Conservation (phyloP, 257 asterid species). For the Penstemon newberryi region DNA sequence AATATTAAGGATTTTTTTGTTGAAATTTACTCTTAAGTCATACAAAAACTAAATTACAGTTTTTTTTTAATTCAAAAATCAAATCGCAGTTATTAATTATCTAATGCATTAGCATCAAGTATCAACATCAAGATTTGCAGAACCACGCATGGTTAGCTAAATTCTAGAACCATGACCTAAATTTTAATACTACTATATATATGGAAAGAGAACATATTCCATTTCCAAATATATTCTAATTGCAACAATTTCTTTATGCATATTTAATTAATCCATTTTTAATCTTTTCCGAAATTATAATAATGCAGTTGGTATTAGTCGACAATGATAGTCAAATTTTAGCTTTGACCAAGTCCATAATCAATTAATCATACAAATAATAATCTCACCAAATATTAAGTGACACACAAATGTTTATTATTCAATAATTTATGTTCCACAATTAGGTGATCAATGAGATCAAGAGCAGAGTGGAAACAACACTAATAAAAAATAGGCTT, state of each 20-base stretch:
- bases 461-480: slow-evolving; percentile 25
- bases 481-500: slow-evolving; percentile 28
- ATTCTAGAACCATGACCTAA: slow-evolving; percentile 31
- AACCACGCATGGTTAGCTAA: slow-evolving; percentile 16
- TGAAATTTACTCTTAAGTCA: no score
- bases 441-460: slow-evolving; percentile 37
- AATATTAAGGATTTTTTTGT: no score
- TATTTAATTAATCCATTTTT: neutral
- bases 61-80: no score
- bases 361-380: slow-evolving; percentile 20
- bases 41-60: no score
- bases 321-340: slow-evolving; percentile 71
- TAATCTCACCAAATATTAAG: slow-evolving; percentile 43
- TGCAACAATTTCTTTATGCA: neutral
- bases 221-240: slow-evolving; percentile 7
- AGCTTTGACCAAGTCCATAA: slow-evolving; percentile 43
- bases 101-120: no score
- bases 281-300: slow-evolving; percentile 24
- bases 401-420: slow-evolving; percentile 27
- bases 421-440: slow-evolving; percentile 11
- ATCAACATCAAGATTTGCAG: no score
- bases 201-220: slow-evolving; percentile 26
- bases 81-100: no score
- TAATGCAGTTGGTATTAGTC: slow-evolving; percentile 49
- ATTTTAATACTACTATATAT: slow-evolving; percentile 1